Conservation (phyloP, 2,329 filamentous ascomycete species). For the Talaromyces islandicus region DNA sequence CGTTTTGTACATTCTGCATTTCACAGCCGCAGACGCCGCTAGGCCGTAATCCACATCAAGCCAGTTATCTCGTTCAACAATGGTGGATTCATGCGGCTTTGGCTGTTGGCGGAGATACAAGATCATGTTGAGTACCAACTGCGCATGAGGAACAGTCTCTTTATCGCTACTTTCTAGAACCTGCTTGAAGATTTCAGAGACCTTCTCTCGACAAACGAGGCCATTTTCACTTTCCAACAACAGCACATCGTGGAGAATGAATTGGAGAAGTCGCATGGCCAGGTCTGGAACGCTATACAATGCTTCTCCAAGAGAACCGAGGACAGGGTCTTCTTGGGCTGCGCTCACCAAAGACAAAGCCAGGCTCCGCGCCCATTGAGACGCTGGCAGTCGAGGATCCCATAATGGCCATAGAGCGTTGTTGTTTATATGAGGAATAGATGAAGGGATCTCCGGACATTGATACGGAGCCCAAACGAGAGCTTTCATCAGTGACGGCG, state of each 20-base stretch:
- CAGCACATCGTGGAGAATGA: constrained; percentile 76
- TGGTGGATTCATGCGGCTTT: constrained; percentile 67
- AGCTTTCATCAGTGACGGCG: constrained; percentile 31
- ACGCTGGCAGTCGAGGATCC: constrained; percentile 16
- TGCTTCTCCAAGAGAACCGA: constrained; percentile 63
- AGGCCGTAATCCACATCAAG: constrained; percentile 71
- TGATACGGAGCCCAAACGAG: constrained; percentile 38
- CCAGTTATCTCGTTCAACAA: constrained; percentile 75
- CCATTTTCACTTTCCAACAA: constrained; percentile 60
- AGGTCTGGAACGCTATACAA: constrained; percentile 62
- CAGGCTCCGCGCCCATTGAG: constrained; percentile 30
- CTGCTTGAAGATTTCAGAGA: constrained; percentile 61
- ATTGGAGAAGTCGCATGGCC: constrained; percentile 70
- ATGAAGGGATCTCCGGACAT: constrained; percentile 28
- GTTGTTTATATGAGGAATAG: constrained; percentile 12
- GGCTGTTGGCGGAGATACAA: constrained; percentile 83
- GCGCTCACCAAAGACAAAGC: constrained; percentile 51
- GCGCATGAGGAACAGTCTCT: constrained; percentile 55
- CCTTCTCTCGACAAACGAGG: constrained; percentile 50
- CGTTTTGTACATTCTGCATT: constrained; percentile 80
- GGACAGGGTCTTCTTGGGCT: constrained; percentile 58
- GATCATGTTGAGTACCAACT: constrained; percentile 69
- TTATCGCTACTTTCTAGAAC: constrained; percentile 52
- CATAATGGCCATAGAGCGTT: constrained; percentile 10
- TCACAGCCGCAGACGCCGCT: constrained; percentile 65